phyloP scores from a whole-genome alignment of 2,329 filamentous ascomycete genomes.

The Fusarium fujikuroi region DNA sequence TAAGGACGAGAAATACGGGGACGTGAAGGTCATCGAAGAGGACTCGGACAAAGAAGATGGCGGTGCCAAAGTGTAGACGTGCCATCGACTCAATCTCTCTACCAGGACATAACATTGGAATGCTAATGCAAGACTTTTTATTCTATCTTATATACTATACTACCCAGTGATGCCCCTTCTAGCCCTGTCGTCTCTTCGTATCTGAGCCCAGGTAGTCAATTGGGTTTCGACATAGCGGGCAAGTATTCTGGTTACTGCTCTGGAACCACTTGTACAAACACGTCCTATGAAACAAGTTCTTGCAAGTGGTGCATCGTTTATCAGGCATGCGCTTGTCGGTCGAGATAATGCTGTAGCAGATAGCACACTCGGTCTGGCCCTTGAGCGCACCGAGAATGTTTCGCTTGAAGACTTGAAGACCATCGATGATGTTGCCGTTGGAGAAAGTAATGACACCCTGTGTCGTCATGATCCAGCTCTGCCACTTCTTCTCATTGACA shows the following conservation, averaged over 20 bases:
- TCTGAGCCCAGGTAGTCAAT: slow-evolving; percentile 70
- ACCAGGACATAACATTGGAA: not conserved
- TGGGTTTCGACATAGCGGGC: slow-evolving; percentile 90
- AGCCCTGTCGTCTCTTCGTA: slow-evolving; percentile 52
- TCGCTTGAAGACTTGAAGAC: slow-evolving; percentile 82
- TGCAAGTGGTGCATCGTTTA: slow-evolving; percentile 91
- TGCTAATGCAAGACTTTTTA: slow-evolving; percentile 13
- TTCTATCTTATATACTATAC: slow-evolving; percentile 1
- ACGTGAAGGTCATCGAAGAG: not conserved
- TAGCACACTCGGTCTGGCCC: slow-evolving; percentile 94
- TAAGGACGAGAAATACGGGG: not conserved
- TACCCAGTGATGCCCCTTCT: not conserved
- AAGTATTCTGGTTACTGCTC: slow-evolving; percentile 89
- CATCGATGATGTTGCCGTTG: slow-evolving; percentile 88
- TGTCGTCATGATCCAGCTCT: slow-evolving; percentile 86
- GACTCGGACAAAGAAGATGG: not conserved
- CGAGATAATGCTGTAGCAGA: slow-evolving; percentile 95
- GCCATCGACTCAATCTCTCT: not conserved
- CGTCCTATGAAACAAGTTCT: slow-evolving; percentile 88
- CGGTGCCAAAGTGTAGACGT: not conserved
- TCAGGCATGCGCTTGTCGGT: slow-evolving; percentile 89
- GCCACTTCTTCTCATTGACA: slow-evolving; percentile 92
- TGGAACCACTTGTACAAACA: slow-evolving; percentile 99
- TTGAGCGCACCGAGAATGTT: slow-evolving; percentile 91
- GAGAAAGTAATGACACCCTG: slow-evolving; percentile 95